Evolutionary conservation across 2,329 filamentous ascomycete genomes (phyloP), one percentile per base, ranked within the genome.

Genomic region (Ophiosphaerella narmari): DNA sequence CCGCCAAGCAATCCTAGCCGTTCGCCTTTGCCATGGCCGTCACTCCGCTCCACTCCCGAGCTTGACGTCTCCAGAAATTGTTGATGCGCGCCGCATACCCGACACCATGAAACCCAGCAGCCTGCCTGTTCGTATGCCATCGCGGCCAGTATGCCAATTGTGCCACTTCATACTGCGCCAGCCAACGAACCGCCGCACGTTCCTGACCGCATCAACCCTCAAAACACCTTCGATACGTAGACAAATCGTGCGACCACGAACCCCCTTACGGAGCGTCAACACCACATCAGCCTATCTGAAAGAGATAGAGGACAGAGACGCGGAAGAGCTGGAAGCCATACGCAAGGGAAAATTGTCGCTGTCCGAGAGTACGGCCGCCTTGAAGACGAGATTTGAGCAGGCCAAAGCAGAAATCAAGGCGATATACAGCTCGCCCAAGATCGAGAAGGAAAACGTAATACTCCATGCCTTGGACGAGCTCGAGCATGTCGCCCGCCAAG

Each of bases 141-240:
- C 69, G 54, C 68, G 65, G 53, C 60, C 65, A 34, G 52, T 68
- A 13, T 72, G 69, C 54, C 68, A 71, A 50, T 51, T 70, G 52
- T 72, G 69, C 59, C 65, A 67, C 49, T 66, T 61, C 58, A 61
- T 69, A 32, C 40, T 58, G 45, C 67, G 56, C 57, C 66, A 66
- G 59, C 63, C 66, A 32, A 49, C 61, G 12, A 49, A 47, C 38
- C 67, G 65, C 44, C 69, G 67, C 47, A 55, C 62, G 7, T 69
- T 70, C 48, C 43, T 66, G 48, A 51, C 59, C 46, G 45, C 60
- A 16, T 59, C 67, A 16, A 54, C 60, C 13, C 34, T 65, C 50
- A 62, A 57, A 47, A 56, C 63, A 43, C 60, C 65, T 55, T 55
- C 66, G 13, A 52, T 62, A 37, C 65, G 52, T 29, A 61, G 64